These are phyloP conservation scores for Gypsophila paniculata DNA, from an alignment of 179 eudicot species.

Conservation along the genomic window DNA sequence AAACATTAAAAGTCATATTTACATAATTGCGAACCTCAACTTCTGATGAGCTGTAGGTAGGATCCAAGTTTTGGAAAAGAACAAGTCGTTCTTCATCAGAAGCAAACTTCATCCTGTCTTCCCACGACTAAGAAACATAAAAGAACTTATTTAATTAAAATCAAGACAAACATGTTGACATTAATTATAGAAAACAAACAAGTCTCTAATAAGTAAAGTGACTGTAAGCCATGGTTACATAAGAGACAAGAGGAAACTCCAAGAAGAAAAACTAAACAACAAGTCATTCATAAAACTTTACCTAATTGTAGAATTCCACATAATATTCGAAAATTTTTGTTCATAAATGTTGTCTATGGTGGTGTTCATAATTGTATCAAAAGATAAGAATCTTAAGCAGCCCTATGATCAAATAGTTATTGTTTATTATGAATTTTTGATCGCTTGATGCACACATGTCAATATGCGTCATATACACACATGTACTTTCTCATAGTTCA, in stretches of 20 bases:
- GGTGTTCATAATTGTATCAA: too few relatives aligned
- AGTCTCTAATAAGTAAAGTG: background rate
- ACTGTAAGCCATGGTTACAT: background rate
- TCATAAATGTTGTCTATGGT: too few relatives aligned
- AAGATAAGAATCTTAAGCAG: too few relatives aligned
- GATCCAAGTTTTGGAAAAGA: slow-evolving; percentile 63
- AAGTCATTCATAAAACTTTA: too few relatives aligned
- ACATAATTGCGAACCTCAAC: slow-evolving; percentile 48
- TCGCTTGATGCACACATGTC: too few relatives aligned
- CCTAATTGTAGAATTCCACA: too few relatives aligned
- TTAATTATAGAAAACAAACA: background rate
- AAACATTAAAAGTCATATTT: background rate
- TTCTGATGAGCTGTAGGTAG: slow-evolving; percentile 51
- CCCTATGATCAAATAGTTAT: too few relatives aligned
- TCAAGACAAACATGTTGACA: background rate
- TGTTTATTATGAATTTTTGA: too few relatives aligned
- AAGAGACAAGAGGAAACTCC: background rate
- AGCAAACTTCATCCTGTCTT: slow-evolving; percentile 47
- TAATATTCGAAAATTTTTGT: too few relatives aligned
- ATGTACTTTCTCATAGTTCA: too few relatives aligned
- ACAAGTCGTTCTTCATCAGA: slow-evolving; percentile 48
- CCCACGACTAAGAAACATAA: slow-evolving; percentile 46
- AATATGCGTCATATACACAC: too few relatives aligned
- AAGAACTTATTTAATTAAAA: background rate
- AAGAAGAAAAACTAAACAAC: too few relatives aligned